Conservation (phyloP, 2,329 filamentous ascomycete species). For the Hysterium pulicare region DNA sequence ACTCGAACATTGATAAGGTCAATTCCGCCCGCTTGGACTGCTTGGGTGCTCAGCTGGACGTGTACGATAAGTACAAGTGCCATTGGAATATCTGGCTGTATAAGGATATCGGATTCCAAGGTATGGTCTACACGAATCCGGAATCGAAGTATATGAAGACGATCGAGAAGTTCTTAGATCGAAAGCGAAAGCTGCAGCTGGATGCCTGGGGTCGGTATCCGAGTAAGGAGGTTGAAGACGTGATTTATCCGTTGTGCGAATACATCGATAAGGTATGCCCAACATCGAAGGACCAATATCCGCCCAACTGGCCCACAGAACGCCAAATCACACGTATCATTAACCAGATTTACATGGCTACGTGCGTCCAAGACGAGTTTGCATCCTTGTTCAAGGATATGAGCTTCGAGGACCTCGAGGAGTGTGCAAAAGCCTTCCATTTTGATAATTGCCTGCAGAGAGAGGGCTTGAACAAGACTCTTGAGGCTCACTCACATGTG, state of each 20-base stretch:
- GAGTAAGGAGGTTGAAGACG: constrained; percentile 41
- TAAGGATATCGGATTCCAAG: constrained; percentile 33
- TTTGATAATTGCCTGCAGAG: constrained; percentile 54
- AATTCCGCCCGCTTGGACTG: constrained; percentile 44
- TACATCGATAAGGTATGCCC: constrained; percentile 26
- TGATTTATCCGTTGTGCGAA: constrained; percentile 37
- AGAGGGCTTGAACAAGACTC: constrained; percentile 50
- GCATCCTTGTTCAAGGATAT: constrained; percentile 54
- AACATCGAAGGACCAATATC: constrained; percentile 23
- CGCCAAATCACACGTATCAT: constrained; percentile 38
- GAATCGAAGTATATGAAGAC: constrained; percentile 44
- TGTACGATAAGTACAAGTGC: constrained; percentile 52
- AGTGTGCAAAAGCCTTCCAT: constrained; percentile 52
- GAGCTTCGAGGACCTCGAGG: constrained; percentile 52
- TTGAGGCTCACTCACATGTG: constrained; percentile 42
- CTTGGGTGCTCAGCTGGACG: constrained; percentile 45
- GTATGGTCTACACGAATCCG: constrained; percentile 20
- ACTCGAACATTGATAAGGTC: constrained; percentile 35
- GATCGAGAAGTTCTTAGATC: constrained; percentile 52
- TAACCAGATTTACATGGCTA: constrained; percentile 49
- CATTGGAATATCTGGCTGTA: constrained; percentile 53
- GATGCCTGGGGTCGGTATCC: constrained; percentile 54
- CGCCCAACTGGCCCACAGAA: constrained; percentile 28
- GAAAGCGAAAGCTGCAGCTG: constrained; percentile 53
- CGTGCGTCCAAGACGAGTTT: constrained; percentile 53